Percentiles rank a stretch among this genome's conserved stretches.
Evolutionary conservation across 768 basidiomycete genomes (phyloP).

Genomic region (Gymnopilus dilepis): DNA sequence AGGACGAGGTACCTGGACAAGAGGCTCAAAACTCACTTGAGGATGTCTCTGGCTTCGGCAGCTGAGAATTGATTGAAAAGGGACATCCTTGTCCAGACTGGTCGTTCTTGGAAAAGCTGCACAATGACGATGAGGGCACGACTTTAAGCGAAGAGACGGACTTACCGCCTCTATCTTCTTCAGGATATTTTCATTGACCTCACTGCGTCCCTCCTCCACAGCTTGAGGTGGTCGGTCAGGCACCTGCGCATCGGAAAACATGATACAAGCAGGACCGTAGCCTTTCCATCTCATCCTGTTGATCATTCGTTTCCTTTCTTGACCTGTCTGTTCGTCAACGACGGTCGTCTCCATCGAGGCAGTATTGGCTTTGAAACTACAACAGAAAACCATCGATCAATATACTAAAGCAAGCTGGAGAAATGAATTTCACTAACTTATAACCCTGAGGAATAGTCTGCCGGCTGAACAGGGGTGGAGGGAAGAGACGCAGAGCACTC

Average conservation of each 20-base stretch:
- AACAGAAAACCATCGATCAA: not conserved
- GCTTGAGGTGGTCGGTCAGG: slow-evolving; percentile 66
- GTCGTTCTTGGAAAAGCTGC: slow-evolving; percentile 75
- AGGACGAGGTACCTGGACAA: not conserved
- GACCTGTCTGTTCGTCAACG: slow-evolving; percentile 76
- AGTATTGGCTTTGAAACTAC: slow-evolving; percentile 78
- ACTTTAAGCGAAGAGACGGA: not conserved
- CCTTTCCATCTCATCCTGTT: slow-evolving; percentile 89
- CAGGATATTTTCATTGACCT: slow-evolving; percentile 60
- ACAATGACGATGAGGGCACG: not conserved
- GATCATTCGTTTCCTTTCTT: slow-evolving; percentile 82
- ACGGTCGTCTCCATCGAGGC: slow-evolving; percentile 72
- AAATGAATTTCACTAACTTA: slow-evolving; percentile 53
- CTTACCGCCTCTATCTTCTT: slow-evolving; percentile 60
- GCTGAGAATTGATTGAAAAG: slow-evolving; percentile 81
- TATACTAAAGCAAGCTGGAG: not conserved
- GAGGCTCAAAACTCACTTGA: slow-evolving; percentile 59
- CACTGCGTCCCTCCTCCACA: slow-evolving; percentile 63
- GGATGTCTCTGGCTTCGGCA: slow-evolving; percentile 70
- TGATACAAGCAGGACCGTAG: slow-evolving; percentile 73
- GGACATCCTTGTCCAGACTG: slow-evolving; percentile 89
- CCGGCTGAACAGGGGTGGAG: slow-evolving; percentile 89
- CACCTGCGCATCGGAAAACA: slow-evolving; percentile 70
- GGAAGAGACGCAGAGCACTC: slow-evolving; percentile 77
- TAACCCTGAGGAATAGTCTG: slow-evolving; percentile 82